Evolutionary conservation across 106 monocot species (phyloP).

Genomic region (Allium fistulosum): DNA sequence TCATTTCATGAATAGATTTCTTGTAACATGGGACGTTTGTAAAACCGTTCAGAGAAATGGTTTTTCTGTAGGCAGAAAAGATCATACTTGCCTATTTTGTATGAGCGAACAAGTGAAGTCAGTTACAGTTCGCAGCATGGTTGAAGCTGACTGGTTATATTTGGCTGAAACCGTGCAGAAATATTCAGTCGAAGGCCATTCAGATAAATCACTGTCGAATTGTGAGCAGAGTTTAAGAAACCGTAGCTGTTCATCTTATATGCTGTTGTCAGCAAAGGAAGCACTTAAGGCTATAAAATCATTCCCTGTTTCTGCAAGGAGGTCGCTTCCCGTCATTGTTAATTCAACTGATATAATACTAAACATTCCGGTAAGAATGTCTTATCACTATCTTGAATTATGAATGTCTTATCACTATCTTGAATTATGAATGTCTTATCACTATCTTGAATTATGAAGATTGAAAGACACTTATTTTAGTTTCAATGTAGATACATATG

Average conservation of each 20-base stretch:
- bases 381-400: too few relatives aligned
- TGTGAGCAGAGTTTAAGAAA: slow-evolving; percentile 1
- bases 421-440: neutral
- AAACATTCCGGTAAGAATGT: slow-evolving; percentile 57
- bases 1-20: slow-evolving; percentile 75
- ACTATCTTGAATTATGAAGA: too few relatives aligned
- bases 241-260: slow-evolving; percentile 12
- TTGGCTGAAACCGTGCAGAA: slow-evolving; percentile 28
- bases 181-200: slow-evolving; percentile 9
- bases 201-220: neutral
- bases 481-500: too few relatives aligned
- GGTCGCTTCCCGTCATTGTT: slow-evolving; percentile 62
- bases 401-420: neutral
- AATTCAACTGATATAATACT: slow-evolving; percentile 49
- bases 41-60: slow-evolving; percentile 5
- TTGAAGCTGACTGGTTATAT: slow-evolving; percentile 93
- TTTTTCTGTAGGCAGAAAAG: slow-evolving; percentile 5
- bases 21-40: slow-evolving; percentile 48
- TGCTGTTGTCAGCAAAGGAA: slow-evolving; percentile 42
- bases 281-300: slow-evolving; percentile 53
- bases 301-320: slow-evolving; percentile 66
- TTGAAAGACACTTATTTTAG: too few relatives aligned
- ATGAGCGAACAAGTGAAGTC: slow-evolving; percentile 4
- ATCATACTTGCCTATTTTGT: slow-evolving; percentile 43
- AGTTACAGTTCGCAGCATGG: slow-evolving; percentile 54